Percentiles rank a stretch among this genome's conserved stretches.
phyloP scores from a whole-genome alignment of 2,329 filamentous ascomycete species.

The Endothia cerciana region DNA sequence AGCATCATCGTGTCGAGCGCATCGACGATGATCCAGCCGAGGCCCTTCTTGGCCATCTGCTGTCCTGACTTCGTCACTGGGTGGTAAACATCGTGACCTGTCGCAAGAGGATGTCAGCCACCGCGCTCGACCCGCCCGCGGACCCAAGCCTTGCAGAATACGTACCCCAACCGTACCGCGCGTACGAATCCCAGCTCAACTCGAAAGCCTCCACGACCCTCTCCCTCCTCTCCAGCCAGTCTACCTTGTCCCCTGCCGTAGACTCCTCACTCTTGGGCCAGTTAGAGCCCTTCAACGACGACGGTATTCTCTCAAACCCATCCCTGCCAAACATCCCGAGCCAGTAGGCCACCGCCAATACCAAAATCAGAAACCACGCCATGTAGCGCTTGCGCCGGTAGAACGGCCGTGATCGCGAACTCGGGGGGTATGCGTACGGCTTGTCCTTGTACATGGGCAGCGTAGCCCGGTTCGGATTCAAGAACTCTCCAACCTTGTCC shows the following conservation, averaged over 20 bases:
- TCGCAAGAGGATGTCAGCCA: conserved; percentile 37
- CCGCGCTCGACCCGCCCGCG: not conserved
- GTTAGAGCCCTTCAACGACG: conserved; percentile 52
- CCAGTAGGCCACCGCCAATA: conserved; percentile 70
- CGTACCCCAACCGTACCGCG: conserved; percentile 91
- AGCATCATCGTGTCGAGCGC: conserved; percentile 95
- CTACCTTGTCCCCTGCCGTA: conserved; percentile 47
- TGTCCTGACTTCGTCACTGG: conserved; percentile 78
- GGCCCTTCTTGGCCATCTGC: conserved; percentile 84
- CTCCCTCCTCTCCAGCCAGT: conserved; percentile 80
- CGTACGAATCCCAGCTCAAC: conserved; percentile 91
- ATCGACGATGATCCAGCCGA: conserved; percentile 99
- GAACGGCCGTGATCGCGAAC: conserved; percentile 60
- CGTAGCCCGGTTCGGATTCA: conserved; percentile 57
- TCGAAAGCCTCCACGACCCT: conserved; percentile 87
- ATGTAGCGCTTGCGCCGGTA: conserved; percentile 68
- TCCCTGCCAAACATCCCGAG: conserved; percentile 60
- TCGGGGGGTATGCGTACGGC: conserved; percentile 73
- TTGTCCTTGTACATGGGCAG: conserved; percentile 99
- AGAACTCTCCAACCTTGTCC: conserved; percentile 66
- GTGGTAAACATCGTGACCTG: conserved; percentile 83
- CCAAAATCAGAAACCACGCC: conserved; percentile 45
- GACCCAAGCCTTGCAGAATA: conserved; percentile 31
- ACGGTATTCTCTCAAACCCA: conserved; percentile 40
- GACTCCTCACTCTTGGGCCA: conserved; percentile 60